These are phyloP conservation scores for Funneliformis caledonium DNA, from an alignment of 371 early-diverging fungal species.

Conservation along the genomic window DNA sequence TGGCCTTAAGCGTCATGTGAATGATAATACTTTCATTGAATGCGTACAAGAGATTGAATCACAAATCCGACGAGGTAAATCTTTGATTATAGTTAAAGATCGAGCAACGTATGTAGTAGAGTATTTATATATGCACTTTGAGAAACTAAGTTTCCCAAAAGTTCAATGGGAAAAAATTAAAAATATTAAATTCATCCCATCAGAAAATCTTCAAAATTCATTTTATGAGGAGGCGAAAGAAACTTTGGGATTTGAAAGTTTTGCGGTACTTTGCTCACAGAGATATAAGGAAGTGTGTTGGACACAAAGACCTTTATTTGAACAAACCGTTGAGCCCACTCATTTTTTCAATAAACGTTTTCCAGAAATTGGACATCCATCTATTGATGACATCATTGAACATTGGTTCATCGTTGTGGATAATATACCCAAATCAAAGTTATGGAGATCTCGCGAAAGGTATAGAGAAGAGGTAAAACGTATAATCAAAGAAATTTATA, in stretches of 20 bases:
- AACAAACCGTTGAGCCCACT: no score
- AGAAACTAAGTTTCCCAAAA: background rate
- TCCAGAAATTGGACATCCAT: background rate
- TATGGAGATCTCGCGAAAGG: background rate
- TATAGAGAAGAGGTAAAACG: background rate
- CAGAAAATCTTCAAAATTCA: background rate
- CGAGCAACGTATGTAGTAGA: background rate
- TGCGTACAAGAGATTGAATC: background rate
- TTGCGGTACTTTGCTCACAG: background rate
- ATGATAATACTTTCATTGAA: background rate
- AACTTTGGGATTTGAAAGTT: background rate
- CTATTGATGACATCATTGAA: background rate
- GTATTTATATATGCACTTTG: background rate
- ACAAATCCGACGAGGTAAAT: background rate
- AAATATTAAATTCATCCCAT: conserved; percentile 1
- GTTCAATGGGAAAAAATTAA: background rate
- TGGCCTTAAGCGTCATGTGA: background rate
- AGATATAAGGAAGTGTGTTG: background rate
- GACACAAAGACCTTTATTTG: background rate
- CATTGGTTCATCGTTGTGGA: background rate
- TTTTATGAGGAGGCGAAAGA: background rate
- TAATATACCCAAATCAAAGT: background rate
- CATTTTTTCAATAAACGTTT: background rate
- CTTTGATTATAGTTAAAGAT: no score
- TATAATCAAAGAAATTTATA: conserved; percentile 1